Evolutionary conservation across 2,329 filamentous ascomycete species (phyloP), one percentile per base, ranked within the genome.

Genomic region (Colletotrichum sojae): DNA sequence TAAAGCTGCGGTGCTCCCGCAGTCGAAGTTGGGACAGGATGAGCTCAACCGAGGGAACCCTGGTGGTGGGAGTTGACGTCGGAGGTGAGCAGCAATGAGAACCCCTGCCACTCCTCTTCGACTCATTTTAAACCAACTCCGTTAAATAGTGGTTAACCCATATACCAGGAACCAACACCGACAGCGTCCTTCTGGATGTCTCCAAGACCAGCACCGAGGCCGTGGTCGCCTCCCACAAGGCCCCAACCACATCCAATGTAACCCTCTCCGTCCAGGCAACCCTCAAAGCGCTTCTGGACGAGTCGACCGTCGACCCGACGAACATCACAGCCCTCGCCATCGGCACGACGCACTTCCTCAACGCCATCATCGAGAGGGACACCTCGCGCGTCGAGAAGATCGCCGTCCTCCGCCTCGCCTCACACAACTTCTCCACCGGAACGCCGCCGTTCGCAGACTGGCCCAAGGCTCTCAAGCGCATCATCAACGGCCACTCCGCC

Each of bases 331-430:
- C 83, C 68, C 82, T 88, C 15, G 85, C 84, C 2, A 86, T 88
- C 70, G 86, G 86, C 60, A 87, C 84, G 1, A 89, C 87, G 0
- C 86, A 89, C 68, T 89, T 89, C 72, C 82, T 89, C 72, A 90
- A 89, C 69, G 87, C 87, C 9, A 84, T 89, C 3, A 80, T 89
- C 1, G 86, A 89, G 74, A 79, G 83, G 51, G 86, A 89, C 69
- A 79, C 78, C 8, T 74, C 80, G 1, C 81, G 85, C 2, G 76
- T 89, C 3, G 81, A 82, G 15, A 79, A 76, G 5, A 86, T 89
- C 5, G 88, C 86, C 2, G 86, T 89, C 2, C 73, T 90, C 16
- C 83, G 88, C 6, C 81, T 89, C 5, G 87, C 84, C 51, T 85
- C 86, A 0, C 84, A 85, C 0, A 63, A 70, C 46, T 89, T 86